Conservation (phyloP, 495 filamentous ascomycete genomes). For the Lophium mytilinum region DNA sequence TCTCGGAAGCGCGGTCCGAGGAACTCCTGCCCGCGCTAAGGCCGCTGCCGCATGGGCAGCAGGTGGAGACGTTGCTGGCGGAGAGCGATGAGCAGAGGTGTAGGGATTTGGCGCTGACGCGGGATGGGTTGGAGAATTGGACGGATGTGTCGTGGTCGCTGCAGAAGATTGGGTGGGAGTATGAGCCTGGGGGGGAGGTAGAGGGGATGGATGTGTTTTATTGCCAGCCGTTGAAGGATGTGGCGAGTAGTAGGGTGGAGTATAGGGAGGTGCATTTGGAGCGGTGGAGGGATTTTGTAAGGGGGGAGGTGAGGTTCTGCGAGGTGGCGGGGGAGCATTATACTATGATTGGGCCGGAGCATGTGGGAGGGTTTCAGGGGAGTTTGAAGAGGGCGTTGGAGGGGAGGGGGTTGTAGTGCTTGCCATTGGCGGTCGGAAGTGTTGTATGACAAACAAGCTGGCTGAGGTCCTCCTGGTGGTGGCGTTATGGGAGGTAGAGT, state of each 20-base stretch:
- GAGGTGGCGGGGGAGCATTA: too few relatives aligned
- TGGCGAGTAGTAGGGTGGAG: constrained; percentile 23
- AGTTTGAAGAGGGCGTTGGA: constrained; percentile 27
- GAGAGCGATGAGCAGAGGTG: background rate
- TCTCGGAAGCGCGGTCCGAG: constrained; percentile 33
- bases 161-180: constrained; percentile 42
- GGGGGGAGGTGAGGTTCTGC: too few relatives aligned
- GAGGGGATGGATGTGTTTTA: constrained; percentile 44
- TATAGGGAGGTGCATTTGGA: too few relatives aligned
- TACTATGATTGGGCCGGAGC: too few relatives aligned
- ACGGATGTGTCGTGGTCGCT: constrained; percentile 35
- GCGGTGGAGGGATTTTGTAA: too few relatives aligned
- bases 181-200: constrained; percentile 42
- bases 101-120: too few relatives aligned
- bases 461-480: too few relatives aligned
- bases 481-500: too few relatives aligned
- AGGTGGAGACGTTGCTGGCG: background rate
- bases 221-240: constrained; percentile 36
- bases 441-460: too few relatives aligned
- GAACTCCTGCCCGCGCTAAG: background rate
- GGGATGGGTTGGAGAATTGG: constrained; percentile 27
- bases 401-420: constrained; percentile 26
- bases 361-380: background rate
- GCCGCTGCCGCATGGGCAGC: background rate
- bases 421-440: too few relatives aligned